A percentile compares a stretch with the other conserved stretches of the same genome.
Conservation (phyloP, 768 basidiomycete species). For the Dentipellis fragilis region DNA sequence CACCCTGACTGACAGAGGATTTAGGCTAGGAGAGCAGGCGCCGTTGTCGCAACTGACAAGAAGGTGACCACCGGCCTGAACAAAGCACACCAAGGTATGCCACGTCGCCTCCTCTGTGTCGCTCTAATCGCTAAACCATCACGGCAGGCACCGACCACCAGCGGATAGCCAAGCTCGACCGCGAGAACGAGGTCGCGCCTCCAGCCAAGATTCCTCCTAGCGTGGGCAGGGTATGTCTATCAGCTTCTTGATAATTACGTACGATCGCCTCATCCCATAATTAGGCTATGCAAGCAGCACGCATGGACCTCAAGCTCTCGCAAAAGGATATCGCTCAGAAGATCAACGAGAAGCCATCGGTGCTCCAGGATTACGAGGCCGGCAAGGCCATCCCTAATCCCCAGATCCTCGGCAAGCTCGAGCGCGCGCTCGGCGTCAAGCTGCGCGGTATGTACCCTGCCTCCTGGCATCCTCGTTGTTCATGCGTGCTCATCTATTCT, state of each 20-base stretch:
- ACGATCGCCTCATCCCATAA: not conserved
- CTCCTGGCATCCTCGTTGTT: not conserved
- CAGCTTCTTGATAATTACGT: not conserved
- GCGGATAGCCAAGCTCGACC: conserved; percentile 86
- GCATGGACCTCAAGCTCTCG: conserved; percentile 67
- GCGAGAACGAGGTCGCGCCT: conserved; percentile 92
- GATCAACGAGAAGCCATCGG: conserved; percentile 86
- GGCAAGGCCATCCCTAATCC: conserved; percentile 81
- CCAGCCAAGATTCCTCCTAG: conserved; percentile 67
- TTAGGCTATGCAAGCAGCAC: conserved; percentile 75
- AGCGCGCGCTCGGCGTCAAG: conserved; percentile 78
- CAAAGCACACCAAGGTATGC: conserved; percentile 63
- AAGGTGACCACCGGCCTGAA: conserved; percentile 59
- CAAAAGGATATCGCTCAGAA: conserved; percentile 92
- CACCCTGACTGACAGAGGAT: conserved; percentile 5
- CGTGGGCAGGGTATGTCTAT: conserved; percentile 56
- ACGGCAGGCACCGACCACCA: conserved; percentile 81
- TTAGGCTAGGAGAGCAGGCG: conserved; percentile 67
- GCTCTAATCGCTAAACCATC: not conserved
- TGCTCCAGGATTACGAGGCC: conserved; percentile 84
- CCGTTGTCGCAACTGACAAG: conserved; percentile 78
- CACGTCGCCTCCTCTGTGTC: not conserved
- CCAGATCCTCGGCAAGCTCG: conserved; percentile 83
- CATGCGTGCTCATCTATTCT: conserved; percentile 4
- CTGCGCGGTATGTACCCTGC: conserved; percentile 56